phyloP scores from a whole-genome alignment of 2,329 filamentous ascomycete genomes.

The Tricladium varicosporioides region DNA sequence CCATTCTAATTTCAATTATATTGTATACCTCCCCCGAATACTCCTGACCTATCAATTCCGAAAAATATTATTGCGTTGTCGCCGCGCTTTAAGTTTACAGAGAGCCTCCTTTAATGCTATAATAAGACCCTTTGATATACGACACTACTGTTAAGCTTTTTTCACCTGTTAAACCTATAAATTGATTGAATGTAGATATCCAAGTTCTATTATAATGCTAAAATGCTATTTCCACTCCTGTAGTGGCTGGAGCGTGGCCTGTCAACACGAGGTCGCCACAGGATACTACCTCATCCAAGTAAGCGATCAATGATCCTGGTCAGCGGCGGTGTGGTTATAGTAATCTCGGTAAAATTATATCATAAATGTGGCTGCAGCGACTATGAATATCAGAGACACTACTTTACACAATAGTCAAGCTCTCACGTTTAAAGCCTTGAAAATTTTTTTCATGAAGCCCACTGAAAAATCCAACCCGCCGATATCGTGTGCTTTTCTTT shows the following conservation, averaged over 20 bases:
- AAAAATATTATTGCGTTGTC: no score
- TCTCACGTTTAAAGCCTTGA: background rate
- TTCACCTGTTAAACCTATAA: background rate
- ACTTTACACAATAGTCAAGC: background rate
- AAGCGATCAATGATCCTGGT: constrained; percentile 24
- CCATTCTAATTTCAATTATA: no score
- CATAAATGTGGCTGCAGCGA: no score
- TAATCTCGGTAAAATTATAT: background rate
- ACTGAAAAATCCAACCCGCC: background rate
- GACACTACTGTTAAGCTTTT: background rate
- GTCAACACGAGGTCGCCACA: background rate
- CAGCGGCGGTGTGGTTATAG: background rate
- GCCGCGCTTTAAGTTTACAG: no score
- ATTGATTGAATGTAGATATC: background rate
- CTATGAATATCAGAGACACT: no score
- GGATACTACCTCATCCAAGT: constrained; percentile 23
- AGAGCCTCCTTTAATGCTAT: no score
- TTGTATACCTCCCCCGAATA: no score
- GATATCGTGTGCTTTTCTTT: background rate
- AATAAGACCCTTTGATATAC: no score
- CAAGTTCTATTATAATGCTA: background rate
- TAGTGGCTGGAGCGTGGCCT: background rate
- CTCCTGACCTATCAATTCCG: no score
- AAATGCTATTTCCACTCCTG: background rate
- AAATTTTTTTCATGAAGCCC: background rate